Conservation (phyloP, 495 filamentous ascomycete genomes). For the Hypoxylon rickii region DNA sequence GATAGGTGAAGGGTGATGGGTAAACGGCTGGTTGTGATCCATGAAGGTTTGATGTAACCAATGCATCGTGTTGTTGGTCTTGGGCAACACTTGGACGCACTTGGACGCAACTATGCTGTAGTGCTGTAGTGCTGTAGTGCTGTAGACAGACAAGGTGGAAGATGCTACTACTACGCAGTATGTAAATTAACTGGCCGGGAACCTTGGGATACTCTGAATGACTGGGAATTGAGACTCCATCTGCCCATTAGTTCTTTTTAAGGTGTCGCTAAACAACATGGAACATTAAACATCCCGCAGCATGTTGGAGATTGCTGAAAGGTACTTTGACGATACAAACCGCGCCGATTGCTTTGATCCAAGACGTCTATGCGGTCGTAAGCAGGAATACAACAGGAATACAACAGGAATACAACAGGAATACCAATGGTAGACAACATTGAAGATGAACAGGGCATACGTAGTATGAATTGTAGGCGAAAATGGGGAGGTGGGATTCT, state of each 20-base stretch:
- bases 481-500: slow-evolving; percentile 3
- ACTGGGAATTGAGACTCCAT: background rate
- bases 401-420: background rate
- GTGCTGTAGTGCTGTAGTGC: too few species aligned
- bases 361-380: background rate
- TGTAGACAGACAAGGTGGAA: too few species aligned
- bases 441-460: background rate
- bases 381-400: background rate
- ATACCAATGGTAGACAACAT: background rate
- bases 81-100: too few species aligned
- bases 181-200: too few species aligned
- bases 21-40: slow-evolving; percentile 26
- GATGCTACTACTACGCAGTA: too few species aligned
- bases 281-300: too few species aligned
- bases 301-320: background rate
- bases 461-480: background rate
- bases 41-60: slow-evolving; percentile 27
- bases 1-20: background rate
- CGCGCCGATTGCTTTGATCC: background rate
- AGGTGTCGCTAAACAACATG: background rate
- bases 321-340: background rate
- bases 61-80: slow-evolving; percentile 7
- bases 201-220: background rate
- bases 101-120: too few species aligned
- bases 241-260: too few species aligned